These are phyloP conservation scores for Choanephora cucurbitarum DNA, from an alignment of 371 early-diverging fungal genomes.

Conservation along the genomic window DNA sequence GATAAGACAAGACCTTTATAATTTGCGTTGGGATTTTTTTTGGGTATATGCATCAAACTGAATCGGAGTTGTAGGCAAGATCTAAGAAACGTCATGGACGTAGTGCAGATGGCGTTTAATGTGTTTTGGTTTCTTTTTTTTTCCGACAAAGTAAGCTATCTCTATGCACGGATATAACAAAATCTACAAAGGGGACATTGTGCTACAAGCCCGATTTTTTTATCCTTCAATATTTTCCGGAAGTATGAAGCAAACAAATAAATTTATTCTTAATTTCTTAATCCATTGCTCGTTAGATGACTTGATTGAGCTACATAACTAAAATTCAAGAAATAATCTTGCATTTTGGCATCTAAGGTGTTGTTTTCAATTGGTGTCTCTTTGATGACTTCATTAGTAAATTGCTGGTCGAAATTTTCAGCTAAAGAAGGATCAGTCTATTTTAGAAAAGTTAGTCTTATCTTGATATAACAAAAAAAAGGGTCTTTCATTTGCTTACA, in stretches of 20 bases:
- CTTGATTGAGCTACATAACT: slow-evolving; percentile 45
- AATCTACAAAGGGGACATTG: too few relatives aligned
- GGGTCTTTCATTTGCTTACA: slow-evolving; percentile 37
- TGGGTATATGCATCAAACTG: neutral
- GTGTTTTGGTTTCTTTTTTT: too few relatives aligned
- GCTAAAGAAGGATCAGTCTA: slow-evolving; percentile 51
- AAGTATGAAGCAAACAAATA: neutral
- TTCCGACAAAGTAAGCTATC: too few relatives aligned
- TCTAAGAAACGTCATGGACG: too few relatives aligned
- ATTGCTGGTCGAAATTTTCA: slow-evolving; percentile 53
- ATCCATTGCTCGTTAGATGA: slow-evolving; percentile 14
- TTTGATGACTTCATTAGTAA: slow-evolving; percentile 41
- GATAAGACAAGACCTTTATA: neutral
- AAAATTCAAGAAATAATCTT: slow-evolving; percentile 46
- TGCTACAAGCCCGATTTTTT: too few relatives aligned
- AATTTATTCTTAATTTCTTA: neutral
- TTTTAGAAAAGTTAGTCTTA: neutral
- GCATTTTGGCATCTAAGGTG: slow-evolving; percentile 34
- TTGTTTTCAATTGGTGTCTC: slow-evolving; percentile 39
- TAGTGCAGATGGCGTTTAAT: too few relatives aligned
- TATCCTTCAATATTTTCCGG: neutral
- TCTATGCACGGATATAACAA: too few relatives aligned
- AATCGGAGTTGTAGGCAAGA: too few relatives aligned
- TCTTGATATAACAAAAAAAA: neutral
- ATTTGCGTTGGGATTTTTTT: slow-evolving; percentile 4